Evolutionary conservation across 495 filamentous ascomycete species (phyloP).

Genomic region (Schizothecium vesticola): DNA sequence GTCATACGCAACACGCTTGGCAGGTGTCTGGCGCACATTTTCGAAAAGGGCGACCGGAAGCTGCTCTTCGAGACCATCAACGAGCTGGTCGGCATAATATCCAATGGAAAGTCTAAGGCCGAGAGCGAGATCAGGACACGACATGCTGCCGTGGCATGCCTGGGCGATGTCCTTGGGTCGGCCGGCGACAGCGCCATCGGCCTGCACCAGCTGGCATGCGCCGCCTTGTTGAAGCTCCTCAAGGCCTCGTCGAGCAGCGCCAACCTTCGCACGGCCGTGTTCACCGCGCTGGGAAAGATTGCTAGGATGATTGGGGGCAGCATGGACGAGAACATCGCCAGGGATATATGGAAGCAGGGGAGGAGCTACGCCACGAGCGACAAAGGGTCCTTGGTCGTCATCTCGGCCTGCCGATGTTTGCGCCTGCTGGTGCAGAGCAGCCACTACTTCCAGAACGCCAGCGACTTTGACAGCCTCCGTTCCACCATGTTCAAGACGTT

Average conservation of each 20-base stretch:
- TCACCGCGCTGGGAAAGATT: conserved; percentile 71
- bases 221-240: conserved; percentile 67
- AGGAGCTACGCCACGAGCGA: conserved; percentile 71
- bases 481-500: conserved; percentile 75
- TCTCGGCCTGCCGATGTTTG: conserved; percentile 73
- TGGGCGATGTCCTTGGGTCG: conserved; percentile 82
- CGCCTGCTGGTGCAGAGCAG: conserved; percentile 67
- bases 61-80: conserved; percentile 91
- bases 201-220: conserved; percentile 67
- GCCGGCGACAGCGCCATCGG: conserved; percentile 93
- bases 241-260: conserved; percentile 77
- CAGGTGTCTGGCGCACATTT: conserved; percentile 74
- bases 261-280: conserved; percentile 77
- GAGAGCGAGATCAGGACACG: conserved; percentile 58
- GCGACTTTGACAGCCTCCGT: conserved; percentile 84
- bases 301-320: conserved; percentile 64
- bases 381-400: conserved; percentile 76
- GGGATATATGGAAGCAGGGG: conserved; percentile 91
- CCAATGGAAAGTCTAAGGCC: conserved; percentile 72
- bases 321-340: conserved; percentile 76
- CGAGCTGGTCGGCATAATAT: conserved; percentile 71
- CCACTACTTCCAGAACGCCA: conserved; percentile 78
- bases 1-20: conserved; percentile 86
- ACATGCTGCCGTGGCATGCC: conserved; percentile 82
- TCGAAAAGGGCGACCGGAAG: conserved; percentile 84